Evolutionary conservation across 2,329 filamentous ascomycete species (phyloP).

Genomic region (Trichoderma sp.): DNA sequence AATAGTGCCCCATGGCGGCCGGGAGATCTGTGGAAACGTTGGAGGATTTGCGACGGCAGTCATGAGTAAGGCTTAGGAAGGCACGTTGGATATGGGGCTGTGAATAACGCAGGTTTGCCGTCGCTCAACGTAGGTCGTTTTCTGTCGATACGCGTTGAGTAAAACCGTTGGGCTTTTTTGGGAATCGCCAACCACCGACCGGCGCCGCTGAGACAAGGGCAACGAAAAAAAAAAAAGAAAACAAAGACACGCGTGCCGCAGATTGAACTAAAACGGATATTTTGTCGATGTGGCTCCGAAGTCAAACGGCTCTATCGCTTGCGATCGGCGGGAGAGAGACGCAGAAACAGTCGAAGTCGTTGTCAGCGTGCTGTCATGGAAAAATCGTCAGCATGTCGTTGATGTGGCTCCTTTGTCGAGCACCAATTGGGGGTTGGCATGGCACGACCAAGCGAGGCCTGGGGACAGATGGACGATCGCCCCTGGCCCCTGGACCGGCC

Average conservation of each 20-base stretch:
- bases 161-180: background rate
- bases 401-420: slow-evolving; percentile 20
- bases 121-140: background rate
- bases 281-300: background rate
- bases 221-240: background rate
- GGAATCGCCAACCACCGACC: slow-evolving; percentile 7
- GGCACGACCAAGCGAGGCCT: slow-evolving; percentile 22
- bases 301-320: slow-evolving; percentile 6
- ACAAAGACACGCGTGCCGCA: slow-evolving; percentile 7
- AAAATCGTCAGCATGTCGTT: slow-evolving; percentile 20
- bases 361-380: slow-evolving; percentile 14
- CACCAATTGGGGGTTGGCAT: slow-evolving; percentile 24
- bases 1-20: slow-evolving; percentile 62
- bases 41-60: slow-evolving; percentile 66
- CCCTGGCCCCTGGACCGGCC: background rate
- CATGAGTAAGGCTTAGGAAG: slow-evolving; percentile 48
- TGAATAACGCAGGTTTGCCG: background rate
- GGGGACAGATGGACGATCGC: background rate
- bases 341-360: background rate
- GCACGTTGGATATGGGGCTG: slow-evolving; percentile 17
- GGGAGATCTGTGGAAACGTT: slow-evolving; percentile 60
- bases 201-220: background rate
- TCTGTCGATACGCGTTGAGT: slow-evolving; percentile 10
- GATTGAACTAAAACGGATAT: background rate
- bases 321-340: slow-evolving; percentile 3